These are phyloP conservation scores for Starmerella potacharoeniae DNA, from an alignment of 805 yeast species.

Conservation along the genomic window DNA sequence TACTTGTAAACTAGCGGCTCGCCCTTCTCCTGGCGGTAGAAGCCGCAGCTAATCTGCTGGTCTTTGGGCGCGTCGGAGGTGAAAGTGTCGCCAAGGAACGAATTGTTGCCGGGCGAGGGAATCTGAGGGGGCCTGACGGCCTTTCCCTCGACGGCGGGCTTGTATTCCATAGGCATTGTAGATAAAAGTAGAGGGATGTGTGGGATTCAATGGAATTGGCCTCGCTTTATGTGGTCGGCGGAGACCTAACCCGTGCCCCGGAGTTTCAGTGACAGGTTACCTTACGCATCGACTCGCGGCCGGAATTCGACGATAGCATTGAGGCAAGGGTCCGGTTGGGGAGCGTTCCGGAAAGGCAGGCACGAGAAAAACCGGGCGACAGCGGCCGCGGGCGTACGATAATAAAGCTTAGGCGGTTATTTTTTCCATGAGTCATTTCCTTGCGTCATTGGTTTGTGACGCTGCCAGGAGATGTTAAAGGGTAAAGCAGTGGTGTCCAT, in stretches of 20 bases:
- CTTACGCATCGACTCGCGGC: not conserved
- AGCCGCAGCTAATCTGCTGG: constrained; percentile 53
- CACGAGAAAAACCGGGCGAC: no score
- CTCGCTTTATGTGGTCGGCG: not conserved
- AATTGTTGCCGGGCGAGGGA: constrained; percentile 43
- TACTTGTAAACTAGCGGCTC: constrained; percentile 58
- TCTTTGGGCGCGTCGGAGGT: constrained; percentile 46
- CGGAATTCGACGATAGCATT: not conserved
- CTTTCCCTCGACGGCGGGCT: constrained; percentile 13
- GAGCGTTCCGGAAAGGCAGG: no score
- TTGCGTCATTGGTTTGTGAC: no score
- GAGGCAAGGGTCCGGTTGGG: not conserved
- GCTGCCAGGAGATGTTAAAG: no score
- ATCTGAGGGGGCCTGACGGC: constrained; percentile 41
- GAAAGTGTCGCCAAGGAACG: constrained; percentile 57
- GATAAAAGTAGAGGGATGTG: not conserved
- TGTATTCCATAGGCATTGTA: constrained; percentile 16
- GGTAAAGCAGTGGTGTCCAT: no score
- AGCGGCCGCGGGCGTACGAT: no score
- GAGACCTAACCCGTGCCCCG: not conserved
- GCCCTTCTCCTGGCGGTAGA: constrained; percentile 58
- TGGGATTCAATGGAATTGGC: not conserved
- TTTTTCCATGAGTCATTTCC: no score
- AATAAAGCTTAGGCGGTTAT: no score
- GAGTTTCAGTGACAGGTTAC: not conserved